Percentiles rank a stretch among this genome's conserved stretches.
phyloP scores from a whole-genome alignment of 2,329 filamentous ascomycete genomes.

The Microcyclospora tardicrescens region DNA sequence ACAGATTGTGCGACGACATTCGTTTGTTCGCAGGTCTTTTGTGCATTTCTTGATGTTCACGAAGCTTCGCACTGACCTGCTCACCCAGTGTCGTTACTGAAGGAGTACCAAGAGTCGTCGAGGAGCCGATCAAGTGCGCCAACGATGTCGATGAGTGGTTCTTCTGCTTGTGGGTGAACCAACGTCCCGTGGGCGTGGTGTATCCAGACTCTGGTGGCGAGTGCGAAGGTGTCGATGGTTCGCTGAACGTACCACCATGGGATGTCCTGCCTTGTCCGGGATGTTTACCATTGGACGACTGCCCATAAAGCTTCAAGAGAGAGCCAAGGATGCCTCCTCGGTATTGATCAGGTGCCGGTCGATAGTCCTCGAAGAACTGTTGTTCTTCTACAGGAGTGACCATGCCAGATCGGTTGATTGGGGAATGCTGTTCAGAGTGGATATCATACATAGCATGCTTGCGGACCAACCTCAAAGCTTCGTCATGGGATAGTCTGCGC shows the following conservation, averaged over 20 bases:
- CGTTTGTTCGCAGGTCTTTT: conserved; percentile 11
- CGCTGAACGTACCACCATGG: conserved; percentile 12
- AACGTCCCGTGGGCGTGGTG: conserved; percentile 28
- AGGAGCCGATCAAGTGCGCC: conserved; percentile 32
- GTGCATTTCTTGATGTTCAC: conserved; percentile 26
- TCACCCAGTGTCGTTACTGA: conserved; percentile 29
- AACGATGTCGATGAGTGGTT: conserved; percentile 30
- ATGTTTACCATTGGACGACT: conserved; percentile 1
- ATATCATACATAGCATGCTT: conserved; percentile 22
- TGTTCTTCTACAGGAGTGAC: conserved; percentile 35
- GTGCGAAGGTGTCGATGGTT: conserved; percentile 21
- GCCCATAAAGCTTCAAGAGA: conserved; percentile 55
- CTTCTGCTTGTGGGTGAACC: conserved; percentile 23
- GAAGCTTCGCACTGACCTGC: conserved; percentile 29
- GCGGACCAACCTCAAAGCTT: conserved; percentile 34
- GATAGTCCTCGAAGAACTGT: conserved; percentile 48
- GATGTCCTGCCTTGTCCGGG: background rate
- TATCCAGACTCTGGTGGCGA: conserved; percentile 32
- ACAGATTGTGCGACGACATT: conserved; percentile 17
- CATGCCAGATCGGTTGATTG: conserved; percentile 31
- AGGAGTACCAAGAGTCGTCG: conserved; percentile 30
- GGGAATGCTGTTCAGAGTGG: conserved; percentile 14
- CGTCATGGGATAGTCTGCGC: conserved; percentile 15
- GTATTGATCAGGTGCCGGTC: conserved; percentile 54
- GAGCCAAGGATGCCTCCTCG: conserved; percentile 61